Base-by-base conservation (phyloP, 192 early-diverging fungal species). In the Backusella circina region DNA sequence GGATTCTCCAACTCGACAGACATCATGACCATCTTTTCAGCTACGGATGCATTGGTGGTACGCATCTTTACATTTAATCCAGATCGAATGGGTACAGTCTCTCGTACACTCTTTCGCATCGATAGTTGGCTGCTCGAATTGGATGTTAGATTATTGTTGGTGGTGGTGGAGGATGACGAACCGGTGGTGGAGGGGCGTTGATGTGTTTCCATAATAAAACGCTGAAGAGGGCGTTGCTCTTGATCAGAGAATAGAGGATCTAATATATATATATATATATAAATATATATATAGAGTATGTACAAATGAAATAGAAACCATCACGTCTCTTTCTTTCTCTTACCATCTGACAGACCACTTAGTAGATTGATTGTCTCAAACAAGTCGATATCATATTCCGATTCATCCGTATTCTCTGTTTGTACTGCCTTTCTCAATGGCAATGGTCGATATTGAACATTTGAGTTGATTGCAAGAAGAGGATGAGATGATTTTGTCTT, bases 1-100 rank as follows among this genome's bases (percentile, higher is more conserved):
- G 88, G 85, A 70, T 90, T 90, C 72, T 90, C 88, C 15, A 90
- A 69, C 54, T 90, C 88, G 10, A 90, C 86, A 0, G 88, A 90
- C 88, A 90, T 90, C 84, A 88, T 90, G 39, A 90, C 74, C 8
- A 80, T 82, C 61, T 88, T 86, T 37, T 90, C 88, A 35, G 81
- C 82, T 12, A 86, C 82, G 5, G 86, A 88, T 3, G 85, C 86
- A 33, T 85, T 85, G 8, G 88, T 90, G 1, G 88, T 88, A n/a
- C 87, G 66, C 87, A 90, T 90, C 67, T 86, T 80, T 4, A 90
- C 86, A 65, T 82, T 87, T 5, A 90, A 37, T 5, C 85, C 87
- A 3, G 88, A 87, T 15, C 86, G 82, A 6, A 88, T 77, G 0
- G 85, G 84, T n/a, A 88, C 72, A 0, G 79, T 77, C 36, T 84